Base-by-base conservation (phyloP, 495 filamentous ascomycete species). In the Penicillium ochrochloron region DNA sequence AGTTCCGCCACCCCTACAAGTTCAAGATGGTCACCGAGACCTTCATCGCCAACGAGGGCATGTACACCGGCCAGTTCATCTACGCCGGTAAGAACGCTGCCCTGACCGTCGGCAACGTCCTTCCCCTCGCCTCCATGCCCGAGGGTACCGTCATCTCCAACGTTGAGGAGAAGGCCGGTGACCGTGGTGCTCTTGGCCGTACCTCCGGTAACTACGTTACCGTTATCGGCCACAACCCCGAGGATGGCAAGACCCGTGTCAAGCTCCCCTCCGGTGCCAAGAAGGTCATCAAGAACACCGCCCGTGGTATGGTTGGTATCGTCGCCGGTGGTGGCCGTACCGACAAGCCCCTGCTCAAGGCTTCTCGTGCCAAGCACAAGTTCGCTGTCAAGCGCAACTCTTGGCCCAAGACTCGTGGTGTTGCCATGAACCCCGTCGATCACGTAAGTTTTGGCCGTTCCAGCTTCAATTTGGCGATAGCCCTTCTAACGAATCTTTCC, bases 1-100 rank as follows among this genome's bases (percentile, higher is more conserved):
- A 88, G 75, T 99, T 99, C 91, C 94, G 94, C 70, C 90, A 95
- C 79, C 89, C 92, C 68, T 92, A 96, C 88, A 87, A 88, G 81
- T 95, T 89, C 87, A 92, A 91, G 85, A 87, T 91, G 81, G 81
- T 89, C 80, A 93, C 88, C 80, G 94, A 92, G 90, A 96, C 95
- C 66, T 97, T 99, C 88, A 98, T 99, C 78, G 95, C 96, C 80
- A 98, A 97, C 84, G 95, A 99, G 88, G 95, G 95, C 84, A 97
- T 98, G 94, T 99, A 99, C 92, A 97, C 95, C 67, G 95, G 95
- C 71, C 94, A 97, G 84, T 99, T 99, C 87, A 93, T 99, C 90
- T 99, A 98, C 83, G 94, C 94, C 80, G 95, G 95, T 78, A 99
- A 99, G 90, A 92, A 96, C 83, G 96, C 95, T 70, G 84, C 88